Base-by-base conservation (phyloP, 345 rosid genomes). In the Salix purpurea region DNA sequence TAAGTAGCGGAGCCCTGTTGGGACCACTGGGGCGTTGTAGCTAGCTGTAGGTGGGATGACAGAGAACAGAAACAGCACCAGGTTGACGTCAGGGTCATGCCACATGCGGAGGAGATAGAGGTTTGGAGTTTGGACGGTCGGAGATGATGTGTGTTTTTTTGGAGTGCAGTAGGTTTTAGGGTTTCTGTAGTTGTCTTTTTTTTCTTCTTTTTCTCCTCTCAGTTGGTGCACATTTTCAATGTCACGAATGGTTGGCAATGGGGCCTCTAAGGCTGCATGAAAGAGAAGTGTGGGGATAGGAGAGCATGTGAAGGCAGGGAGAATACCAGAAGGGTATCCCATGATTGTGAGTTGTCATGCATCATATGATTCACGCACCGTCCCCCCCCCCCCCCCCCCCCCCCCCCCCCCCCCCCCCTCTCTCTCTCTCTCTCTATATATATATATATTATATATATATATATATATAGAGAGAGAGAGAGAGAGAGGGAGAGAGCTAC, bases 331-430 rank as follows among this genome's bases (percentile, higher is more conserved):
- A 50, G 50, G 72, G 50, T 9, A 76, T 52, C 85, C 75, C 24
- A 74, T 66, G 76, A 54, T 8, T 16, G 9, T 80, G 88, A 82
- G 90, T 79, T 88, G 90, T 76, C 79, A 5, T 23, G 67, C 89
- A 84, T 77, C 21, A 76, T 42, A 10, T 14, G 13, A 16, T 26
- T 3, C 4, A 28, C 1, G 8, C 37, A 13, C 72, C n/a, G n/a
- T n/a, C n/a, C n/a, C n/a, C n/a, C n/a, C n/a, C n/a, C n/a, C n/a
- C n/a, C n/a, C n/a, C n/a, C n/a, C n/a, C n/a, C n/a, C n/a, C n/a
- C n/a, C n/a, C n/a, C n/a, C n/a, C n/a, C n/a, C n/a, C n/a, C n/a
- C n/a, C n/a, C n/a, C n/a, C n/a, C n/a, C 23, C 13, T 56, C 2
- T 13, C 58, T 5, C 7, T 36, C 37, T 36, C 37, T 36, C 37